Percentiles rank a stretch among this genome's conserved stretches.
These are phyloP conservation scores for Diutina ranongensis DNA, from an alignment of 1,139 yeast genomes.

Conservation along the genomic window DNA sequence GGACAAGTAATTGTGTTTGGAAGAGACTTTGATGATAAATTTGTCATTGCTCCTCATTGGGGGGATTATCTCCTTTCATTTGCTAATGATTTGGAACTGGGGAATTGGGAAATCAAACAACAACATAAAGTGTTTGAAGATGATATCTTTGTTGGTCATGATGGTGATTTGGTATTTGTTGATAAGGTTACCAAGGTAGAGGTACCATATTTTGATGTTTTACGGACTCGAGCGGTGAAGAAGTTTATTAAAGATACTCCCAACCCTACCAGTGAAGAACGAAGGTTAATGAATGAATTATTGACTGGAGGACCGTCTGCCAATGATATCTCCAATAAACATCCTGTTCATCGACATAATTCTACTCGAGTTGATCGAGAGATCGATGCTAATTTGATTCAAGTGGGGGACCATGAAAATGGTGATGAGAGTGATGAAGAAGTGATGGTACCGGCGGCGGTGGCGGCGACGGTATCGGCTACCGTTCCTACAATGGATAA, in stretches of 20 bases:
- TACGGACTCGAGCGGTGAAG: slow-evolving; percentile 25
- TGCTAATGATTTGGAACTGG: slow-evolving; percentile 34
- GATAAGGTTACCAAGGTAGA: slow-evolving; percentile 35
- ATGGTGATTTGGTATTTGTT: slow-evolving; percentile 61
- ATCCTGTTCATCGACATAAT: slow-evolving; percentile 6
- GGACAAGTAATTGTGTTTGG: slow-evolving; percentile 58
- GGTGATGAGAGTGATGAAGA: slow-evolving; percentile 6
- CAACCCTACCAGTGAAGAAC: background rate
- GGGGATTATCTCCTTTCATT: slow-evolving; percentile 40
- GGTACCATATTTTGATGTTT: slow-evolving; percentile 54
- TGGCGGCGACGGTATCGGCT: no score
- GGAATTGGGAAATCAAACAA: background rate
- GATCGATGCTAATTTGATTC: slow-evolving; percentile 18
- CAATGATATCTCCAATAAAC: background rate
- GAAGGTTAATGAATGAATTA: slow-evolving; percentile 11
- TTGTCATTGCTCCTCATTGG: slow-evolving; percentile 45
- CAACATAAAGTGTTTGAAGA: slow-evolving; percentile 6
- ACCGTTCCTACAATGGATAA: background rate
- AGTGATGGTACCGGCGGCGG: background rate
- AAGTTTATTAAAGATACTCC: slow-evolving; percentile 18
- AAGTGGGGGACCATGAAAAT: slow-evolving; percentile 11
- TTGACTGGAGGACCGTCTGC: slow-evolving; percentile 8
- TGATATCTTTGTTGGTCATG: slow-evolving; percentile 39
- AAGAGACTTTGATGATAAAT: slow-evolving; percentile 51
- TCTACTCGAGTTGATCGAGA: slow-evolving; percentile 18